phyloP scores from a whole-genome alignment of 2,329 filamentous ascomycete genomes.

The Zasmidium angulare region DNA sequence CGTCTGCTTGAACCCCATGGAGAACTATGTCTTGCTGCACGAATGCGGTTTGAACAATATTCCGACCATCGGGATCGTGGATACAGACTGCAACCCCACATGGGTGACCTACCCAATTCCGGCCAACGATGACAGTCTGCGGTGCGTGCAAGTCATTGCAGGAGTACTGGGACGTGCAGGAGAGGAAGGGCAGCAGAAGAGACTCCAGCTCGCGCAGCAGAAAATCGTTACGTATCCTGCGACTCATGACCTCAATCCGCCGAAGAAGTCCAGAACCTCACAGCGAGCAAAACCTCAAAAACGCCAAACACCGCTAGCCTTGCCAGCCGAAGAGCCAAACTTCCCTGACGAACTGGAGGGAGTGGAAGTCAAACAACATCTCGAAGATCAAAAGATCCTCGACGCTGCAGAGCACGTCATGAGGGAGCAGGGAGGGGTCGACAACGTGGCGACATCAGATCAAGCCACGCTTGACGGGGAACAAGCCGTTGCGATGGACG shows the following conservation, averaged over 20 bases:
- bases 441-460: background rate
- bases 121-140: conserved; percentile 93
- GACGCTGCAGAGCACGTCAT: background rate
- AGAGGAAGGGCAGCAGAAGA: conserved; percentile 68
- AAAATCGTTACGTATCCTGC: conserved; percentile 62
- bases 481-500: background rate
- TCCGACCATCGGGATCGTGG: conserved; percentile 90
- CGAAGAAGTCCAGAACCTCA: conserved; percentile 10
- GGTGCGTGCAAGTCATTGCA: conserved; percentile 76
- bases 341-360: conserved; percentile 15
- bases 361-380: conserved; percentile 16
- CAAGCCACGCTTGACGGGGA: background rate
- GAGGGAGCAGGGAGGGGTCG: background rate
- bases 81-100: conserved; percentile 88
- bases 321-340: conserved; percentile 3
- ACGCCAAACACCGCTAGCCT: background rate
- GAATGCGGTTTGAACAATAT: conserved; percentile 87
- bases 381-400: conserved; percentile 12
- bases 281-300: background rate
- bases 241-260: conserved; percentile 33
- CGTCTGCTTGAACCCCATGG: conserved; percentile 85
- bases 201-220: conserved; percentile 61
- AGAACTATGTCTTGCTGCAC: conserved; percentile 87
- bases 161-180: conserved; percentile 84
- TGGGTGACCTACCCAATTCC: conserved; percentile 97